Evolutionary conservation across 371 early-diverging fungal genomes (phyloP), one percentile per base, ranked within the genome.

Genomic region (Coemansia sp.): DNA sequence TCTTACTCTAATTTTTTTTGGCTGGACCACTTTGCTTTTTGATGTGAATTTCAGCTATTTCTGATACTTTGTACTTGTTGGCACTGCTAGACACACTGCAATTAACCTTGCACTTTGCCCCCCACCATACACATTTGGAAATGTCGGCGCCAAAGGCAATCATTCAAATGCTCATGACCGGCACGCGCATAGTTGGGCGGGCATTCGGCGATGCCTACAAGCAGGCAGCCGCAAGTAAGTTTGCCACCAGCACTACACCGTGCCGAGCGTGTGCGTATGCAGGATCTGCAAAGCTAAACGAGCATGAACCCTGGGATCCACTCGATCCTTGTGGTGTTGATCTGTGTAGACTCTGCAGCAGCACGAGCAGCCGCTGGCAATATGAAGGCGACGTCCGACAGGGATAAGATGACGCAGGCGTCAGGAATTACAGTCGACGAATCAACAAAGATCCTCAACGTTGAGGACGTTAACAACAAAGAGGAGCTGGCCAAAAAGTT

Each of bases 171-270:
- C 81, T 94, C 39, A 78, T 94, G 9, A 86, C 87, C 57, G 92
- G 94, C 43, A 82, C 90, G 10, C 90, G 89, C 57, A 92, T 97
- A 66, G 83, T 95, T 41, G 94, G 94, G 43, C 86, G 88, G 72
- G 98, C 98, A 31, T 93, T 95, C 77, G 84, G 92, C 68, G 97
- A 94, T 42, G 97, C 98, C 30, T 95, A 92, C 78, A 90, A 88
- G 57, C 90, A 94, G 74, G 96, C 95, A 10, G 88, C 92, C 48
- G 91, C 90, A 33, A 91, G 94, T 94, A 88, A 67, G 88, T 84
- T 34, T n/a, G 9, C 48, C 26, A 59, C 58, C 2, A 34, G 16
- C 41, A 20, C 7, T 35, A 50, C 10, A 45, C 30, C 38, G 38
- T 26, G 26, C 26, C 26, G 26, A 26, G 26, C 26, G 26, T 26